Conservation (phyloP, 805 yeast species). For the Sungouiozyma ichnusensis region DNA sequence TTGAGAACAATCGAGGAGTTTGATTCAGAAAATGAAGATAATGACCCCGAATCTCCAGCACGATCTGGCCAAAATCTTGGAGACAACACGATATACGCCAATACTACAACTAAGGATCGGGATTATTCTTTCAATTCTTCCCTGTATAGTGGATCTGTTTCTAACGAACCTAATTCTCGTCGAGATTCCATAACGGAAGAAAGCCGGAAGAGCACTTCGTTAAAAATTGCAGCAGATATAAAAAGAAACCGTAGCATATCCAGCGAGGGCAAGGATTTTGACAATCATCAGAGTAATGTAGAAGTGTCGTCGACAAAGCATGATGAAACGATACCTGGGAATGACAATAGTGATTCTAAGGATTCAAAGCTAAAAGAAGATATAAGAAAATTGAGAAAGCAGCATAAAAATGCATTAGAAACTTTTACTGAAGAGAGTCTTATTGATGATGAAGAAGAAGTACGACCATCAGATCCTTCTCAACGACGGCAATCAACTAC, state of each 20-base stretch:
- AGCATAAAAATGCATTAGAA: not conserved
- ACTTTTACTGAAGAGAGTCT: slow-evolving; percentile 3
- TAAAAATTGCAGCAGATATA: not conserved
- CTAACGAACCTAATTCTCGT: not conserved
- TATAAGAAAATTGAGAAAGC: not conserved
- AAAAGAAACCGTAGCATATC: not conserved
- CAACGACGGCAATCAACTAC: too few relatives aligned
- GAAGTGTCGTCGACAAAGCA: too few relatives aligned
- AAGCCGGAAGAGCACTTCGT: not conserved
- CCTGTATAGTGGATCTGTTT: not conserved
- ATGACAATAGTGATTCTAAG: not conserved
- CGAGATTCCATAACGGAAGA: not conserved
- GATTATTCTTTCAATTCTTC: not conserved
- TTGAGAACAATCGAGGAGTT: slow-evolving; percentile 12
- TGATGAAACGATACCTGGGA: too few relatives aligned
- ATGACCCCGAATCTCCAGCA: not conserved
- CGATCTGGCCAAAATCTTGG: not conserved
- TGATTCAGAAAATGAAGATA: not conserved
- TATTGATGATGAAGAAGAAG: slow-evolving; percentile 13
- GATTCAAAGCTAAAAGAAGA: not conserved
- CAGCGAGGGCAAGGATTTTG: not conserved
- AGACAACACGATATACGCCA: not conserved
- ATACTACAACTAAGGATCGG: not conserved
- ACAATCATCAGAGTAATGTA: not conserved
- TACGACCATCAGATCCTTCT: too few relatives aligned